A percentile compares a stretch with the other conserved stretches of the same genome.
These are phyloP conservation scores for Auricularia heimuer DNA, from an alignment of 768 basidiomycete species.

Conservation along the genomic window DNA sequence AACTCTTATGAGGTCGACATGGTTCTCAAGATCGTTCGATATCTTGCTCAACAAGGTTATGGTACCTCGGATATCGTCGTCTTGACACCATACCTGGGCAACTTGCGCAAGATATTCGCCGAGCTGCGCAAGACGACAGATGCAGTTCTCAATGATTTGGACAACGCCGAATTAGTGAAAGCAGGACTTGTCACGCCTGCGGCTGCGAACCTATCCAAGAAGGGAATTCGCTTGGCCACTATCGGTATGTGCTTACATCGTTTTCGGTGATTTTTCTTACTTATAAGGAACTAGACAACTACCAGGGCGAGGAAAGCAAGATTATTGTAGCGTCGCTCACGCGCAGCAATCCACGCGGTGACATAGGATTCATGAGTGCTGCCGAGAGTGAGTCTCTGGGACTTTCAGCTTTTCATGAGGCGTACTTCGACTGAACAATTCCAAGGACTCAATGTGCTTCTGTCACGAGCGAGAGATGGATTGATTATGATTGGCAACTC, in stretches of 20 bases:
- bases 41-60: slow-evolving; percentile 61
- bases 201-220: slow-evolving; percentile 32
- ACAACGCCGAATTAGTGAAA: slow-evolving; percentile 45
- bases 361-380: slow-evolving; percentile 57
- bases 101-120: slow-evolving; percentile 41
- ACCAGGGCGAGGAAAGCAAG: slow-evolving; percentile 67
- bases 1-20: slow-evolving; percentile 39
- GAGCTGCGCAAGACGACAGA: slow-evolving; percentile 37
- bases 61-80: slow-evolving; percentile 49
- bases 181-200: slow-evolving; percentile 42
- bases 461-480: slow-evolving; percentile 58
- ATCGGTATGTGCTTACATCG: slow-evolving; percentile 36
- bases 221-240: slow-evolving; percentile 46
- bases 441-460: slow-evolving; percentile 48
- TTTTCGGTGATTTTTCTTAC: background rate
- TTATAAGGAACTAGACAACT: slow-evolving; percentile 44
- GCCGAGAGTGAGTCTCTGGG: background rate
- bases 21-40: slow-evolving; percentile 55
- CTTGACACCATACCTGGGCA: slow-evolving; percentile 62
- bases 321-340: slow-evolving; percentile 56
- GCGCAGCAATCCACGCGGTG: slow-evolving; percentile 41
- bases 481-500: slow-evolving; percentile 59
- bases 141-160: slow-evolving; percentile 54
- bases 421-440: background rate
- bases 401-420: background rate